Conservation (phyloP, 179 eudicot genomes). For the Corrigiola litoralis region DNA sequence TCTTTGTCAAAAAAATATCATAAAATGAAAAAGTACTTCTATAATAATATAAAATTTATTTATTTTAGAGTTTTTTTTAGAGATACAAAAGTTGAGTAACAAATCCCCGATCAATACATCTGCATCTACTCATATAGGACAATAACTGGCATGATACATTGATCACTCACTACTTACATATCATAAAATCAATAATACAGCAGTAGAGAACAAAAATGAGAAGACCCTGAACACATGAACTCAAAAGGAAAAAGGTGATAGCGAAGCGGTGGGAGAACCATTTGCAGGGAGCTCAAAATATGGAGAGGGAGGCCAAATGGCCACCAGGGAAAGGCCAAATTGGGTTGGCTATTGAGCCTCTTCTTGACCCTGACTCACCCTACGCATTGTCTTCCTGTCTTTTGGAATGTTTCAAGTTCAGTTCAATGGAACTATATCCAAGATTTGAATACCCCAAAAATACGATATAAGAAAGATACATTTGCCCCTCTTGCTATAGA, state of each 20-base stretch:
- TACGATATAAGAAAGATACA: too few species aligned
- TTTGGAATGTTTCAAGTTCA: slow-evolving; percentile 31
- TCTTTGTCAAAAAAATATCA: too few species aligned
- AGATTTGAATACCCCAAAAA: not conserved
- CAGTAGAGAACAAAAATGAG: too few species aligned
- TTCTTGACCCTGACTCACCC: not conserved
- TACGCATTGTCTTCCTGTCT: slow-evolving; percentile 12
- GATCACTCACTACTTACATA: too few species aligned
- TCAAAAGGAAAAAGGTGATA: not conserved
- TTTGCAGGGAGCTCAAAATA: not conserved
- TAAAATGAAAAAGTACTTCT: too few species aligned
- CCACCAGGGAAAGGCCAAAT: not conserved
- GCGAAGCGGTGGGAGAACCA: not conserved
- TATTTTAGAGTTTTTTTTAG: too few species aligned
- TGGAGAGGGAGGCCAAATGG: slow-evolving; percentile 16
- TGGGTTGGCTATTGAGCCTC: slow-evolving; percentile 13
- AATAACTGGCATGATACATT: too few species aligned
- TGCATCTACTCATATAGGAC: too few species aligned
- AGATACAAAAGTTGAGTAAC: too few species aligned
- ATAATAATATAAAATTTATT: too few species aligned
- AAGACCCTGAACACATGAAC: not conserved
- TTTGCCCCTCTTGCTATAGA: slow-evolving; percentile 5
- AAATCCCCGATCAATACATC: too few species aligned
- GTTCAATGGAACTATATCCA: not conserved
- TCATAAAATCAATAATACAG: too few species aligned